Conservation (phyloP, 2,329 filamentous ascomycete genomes). For the Botryosphaeria dothidea region DNA sequence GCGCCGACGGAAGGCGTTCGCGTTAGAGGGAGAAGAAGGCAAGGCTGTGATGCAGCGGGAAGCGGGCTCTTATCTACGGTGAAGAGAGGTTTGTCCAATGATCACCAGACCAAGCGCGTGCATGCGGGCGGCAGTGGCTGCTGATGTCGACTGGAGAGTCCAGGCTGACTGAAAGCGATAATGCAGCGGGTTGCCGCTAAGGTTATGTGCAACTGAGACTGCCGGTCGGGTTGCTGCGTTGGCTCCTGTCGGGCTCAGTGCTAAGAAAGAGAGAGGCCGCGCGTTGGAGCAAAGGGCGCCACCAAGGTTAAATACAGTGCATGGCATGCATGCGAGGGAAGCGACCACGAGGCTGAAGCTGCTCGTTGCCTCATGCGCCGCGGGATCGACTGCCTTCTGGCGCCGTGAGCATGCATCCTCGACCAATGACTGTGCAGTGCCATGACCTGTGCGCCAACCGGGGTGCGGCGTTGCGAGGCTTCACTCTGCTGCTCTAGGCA, state of each 20-base stretch:
- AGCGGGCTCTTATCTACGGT: neutral
- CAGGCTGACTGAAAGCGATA: neutral
- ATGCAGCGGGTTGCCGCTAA: neutral
- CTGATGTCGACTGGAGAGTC: neutral
- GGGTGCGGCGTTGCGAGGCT: neutral
- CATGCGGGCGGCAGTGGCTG: constrained; percentile 3
- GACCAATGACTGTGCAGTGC: neutral
- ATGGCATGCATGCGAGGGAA: neutral
- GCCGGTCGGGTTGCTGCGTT: constrained; percentile 4
- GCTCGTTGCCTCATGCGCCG: neutral
- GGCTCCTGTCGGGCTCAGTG: constrained; percentile 2
- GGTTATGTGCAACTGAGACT: neutral
- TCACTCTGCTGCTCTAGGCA: neutral
- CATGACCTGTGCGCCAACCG: neutral
- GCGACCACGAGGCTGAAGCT: neutral
- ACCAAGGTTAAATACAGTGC: neutral
- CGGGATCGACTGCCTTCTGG: neutral
- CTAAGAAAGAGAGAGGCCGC: neutral
- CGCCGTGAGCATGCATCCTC: neutral
- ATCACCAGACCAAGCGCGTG: constrained; percentile 6
- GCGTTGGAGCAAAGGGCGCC: neutral
- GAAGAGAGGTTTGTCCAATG: neutral
- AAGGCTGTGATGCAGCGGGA: neutral
- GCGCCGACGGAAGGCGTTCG: neutral
- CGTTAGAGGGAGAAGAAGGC: neutral